phyloP scores from a whole-genome alignment of 345 rosid genomes.

The Bruguiera sexangula region DNA sequence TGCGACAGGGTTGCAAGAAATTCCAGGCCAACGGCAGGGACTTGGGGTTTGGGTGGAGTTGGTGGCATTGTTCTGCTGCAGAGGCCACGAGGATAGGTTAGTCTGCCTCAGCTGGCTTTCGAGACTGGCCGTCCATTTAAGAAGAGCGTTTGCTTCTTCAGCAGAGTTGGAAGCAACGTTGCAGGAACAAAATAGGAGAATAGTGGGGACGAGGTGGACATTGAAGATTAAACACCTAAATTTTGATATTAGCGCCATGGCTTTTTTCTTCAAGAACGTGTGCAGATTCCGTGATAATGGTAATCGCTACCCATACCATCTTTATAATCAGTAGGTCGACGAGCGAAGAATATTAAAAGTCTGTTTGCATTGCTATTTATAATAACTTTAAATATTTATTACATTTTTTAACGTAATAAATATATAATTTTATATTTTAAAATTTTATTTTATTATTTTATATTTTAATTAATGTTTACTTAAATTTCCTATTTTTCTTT shows the following conservation, averaged over 20 bases:
- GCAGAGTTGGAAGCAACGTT: background rate
- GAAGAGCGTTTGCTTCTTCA: slow-evolving; percentile 23
- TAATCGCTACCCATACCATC: too few species aligned
- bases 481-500: too few species aligned
- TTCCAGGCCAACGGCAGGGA: slow-evolving; percentile 7
- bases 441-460: too few species aligned
- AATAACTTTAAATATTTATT: too few species aligned
- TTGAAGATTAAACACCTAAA: background rate
- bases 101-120: background rate
- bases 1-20: background rate
- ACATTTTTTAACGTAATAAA: too few species aligned
- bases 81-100: slow-evolving; percentile 19
- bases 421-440: too few species aligned
- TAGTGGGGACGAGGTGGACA: background rate
- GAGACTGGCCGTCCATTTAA: slow-evolving; percentile 33
- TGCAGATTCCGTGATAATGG: too few species aligned
- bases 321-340: too few species aligned
- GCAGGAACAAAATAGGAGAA: background rate
- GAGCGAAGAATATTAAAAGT: too few species aligned
- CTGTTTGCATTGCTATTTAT: too few species aligned
- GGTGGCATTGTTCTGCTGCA: background rate
- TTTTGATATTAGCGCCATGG: background rate
- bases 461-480: too few species aligned
- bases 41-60: background rate
- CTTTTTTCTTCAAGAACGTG: background rate